A percentile compares a stretch with the other conserved stretches of the same genome.
Evolutionary conservation across 768 basidiomycete species (phyloP).

Genomic region (Filobasidium floriforme): DNA sequence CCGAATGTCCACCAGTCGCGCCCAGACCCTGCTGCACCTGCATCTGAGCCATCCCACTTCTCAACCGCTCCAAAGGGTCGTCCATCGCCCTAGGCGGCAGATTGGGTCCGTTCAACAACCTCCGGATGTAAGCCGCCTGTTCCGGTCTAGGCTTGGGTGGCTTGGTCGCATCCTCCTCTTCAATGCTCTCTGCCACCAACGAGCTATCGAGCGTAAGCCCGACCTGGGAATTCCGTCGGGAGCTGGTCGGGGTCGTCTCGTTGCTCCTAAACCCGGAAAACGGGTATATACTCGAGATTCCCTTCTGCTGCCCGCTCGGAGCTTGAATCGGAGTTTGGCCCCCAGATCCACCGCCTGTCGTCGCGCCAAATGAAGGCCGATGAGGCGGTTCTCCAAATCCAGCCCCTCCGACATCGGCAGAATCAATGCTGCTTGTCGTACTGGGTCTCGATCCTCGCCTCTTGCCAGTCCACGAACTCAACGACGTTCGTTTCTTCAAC

Average conservation of each 20-base stretch:
- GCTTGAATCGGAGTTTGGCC: neutral
- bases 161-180: conserved; percentile 12
- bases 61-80: conserved; percentile 29
- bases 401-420: conserved; percentile 4
- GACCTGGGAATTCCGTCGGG: neutral
- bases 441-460: conserved; percentile 12
- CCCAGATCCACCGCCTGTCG: no score
- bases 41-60: conserved; percentile 20
- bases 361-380: no score
- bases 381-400: conserved; percentile 1
- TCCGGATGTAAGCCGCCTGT: conserved; percentile 45
- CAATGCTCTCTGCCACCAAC: neutral
- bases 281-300: neutral
- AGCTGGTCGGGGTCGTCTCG: conserved; percentile 5
- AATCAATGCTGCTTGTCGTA: conserved; percentile 18
- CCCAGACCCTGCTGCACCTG: neutral
- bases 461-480: conserved; percentile 16
- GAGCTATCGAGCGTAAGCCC: neutral
- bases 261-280: conserved; percentile 10
- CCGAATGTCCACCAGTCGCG: neutral
- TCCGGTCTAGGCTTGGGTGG: conserved; percentile 36
- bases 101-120: conserved; percentile 37
- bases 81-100: conserved; percentile 17
- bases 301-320: neutral
- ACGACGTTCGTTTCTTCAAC: conserved; percentile 17